Base-by-base conservation (phyloP, 352 stramenopile species). In the Phytophthora melonis region DNA sequence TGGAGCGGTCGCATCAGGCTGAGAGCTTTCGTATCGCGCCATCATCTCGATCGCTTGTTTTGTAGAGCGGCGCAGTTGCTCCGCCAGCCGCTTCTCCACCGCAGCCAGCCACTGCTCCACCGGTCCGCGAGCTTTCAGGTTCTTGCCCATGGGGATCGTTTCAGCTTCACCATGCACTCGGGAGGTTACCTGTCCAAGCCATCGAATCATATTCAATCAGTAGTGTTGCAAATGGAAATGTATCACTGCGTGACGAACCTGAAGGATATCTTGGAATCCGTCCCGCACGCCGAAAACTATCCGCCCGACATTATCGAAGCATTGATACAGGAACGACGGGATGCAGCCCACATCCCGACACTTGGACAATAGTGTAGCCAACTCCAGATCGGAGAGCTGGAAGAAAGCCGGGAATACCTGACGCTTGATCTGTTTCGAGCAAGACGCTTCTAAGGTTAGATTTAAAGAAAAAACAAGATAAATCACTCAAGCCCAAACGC, bases 41-140 rank as follows among this genome's bases (percentile, higher is more conserved):
- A 88, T 34, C 2, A 83, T 41, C 7, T 63, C 68, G 3, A 87
- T 63, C 2, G 70, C 36, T 62, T 91, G 82, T 19, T 86, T 92
- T 0, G 84, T 89, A 9, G 57, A 67, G 43, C 88, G 84, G 0
- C 84, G 80, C 8, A 94, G 63, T 63, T 88, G 82, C 55, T 93
- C 86, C 1, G 71, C 65, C 1, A 94, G 70, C 2, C 88, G 77
- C 21, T 85, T 90, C 13, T 94, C 83, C 18, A 93, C 53, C 3
- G 84, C 70, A 36, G 72, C 70, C 1, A 94, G 74, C 88, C 88
- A 94, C 16, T 92, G 82, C 43, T 94, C 88, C 3, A 84, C 77
- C 23, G 86, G 83, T 0, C 88, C 88, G 25, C 88, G 75, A 9
- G 86, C 88, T 65, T 94, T 94, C 2, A 94, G 53, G 49, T 93